These are phyloP conservation scores for Rhodotorula sp. DNA, from an alignment of 1,284 basidiomycete species.

Conservation along the genomic window DNA sequence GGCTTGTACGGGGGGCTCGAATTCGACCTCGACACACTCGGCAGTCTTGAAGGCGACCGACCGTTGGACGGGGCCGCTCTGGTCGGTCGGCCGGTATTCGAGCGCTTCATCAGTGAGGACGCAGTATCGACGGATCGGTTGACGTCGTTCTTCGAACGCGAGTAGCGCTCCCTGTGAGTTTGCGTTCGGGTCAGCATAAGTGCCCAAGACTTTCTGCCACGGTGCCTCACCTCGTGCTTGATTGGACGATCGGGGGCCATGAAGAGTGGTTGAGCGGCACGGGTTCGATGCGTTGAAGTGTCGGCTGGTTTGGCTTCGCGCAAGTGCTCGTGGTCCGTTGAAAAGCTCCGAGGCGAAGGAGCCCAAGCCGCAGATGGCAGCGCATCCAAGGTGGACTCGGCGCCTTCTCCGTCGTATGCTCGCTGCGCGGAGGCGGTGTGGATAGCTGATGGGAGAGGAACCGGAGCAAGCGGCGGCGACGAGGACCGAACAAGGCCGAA, in stretches of 20 bases:
- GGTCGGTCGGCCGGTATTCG: slow-evolving; percentile 27
- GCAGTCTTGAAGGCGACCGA: not conserved
- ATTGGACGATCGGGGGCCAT: too few relatives aligned
- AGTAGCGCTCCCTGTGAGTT: slow-evolving; percentile 16
- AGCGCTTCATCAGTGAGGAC: slow-evolving; percentile 16
- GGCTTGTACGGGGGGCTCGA: not conserved
- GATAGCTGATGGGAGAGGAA: not conserved
- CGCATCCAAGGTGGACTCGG: too few relatives aligned
- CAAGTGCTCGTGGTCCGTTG: not conserved
- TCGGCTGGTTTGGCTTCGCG: not conserved
- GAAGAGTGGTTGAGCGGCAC: not conserved
- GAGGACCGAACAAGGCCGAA: slow-evolving; percentile 4
- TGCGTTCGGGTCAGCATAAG: not conserved
- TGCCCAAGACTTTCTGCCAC: too few relatives aligned
- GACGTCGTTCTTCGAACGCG: not conserved
- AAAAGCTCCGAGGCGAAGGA: too few relatives aligned
- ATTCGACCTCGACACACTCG: slow-evolving; percentile 10
- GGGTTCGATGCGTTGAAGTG: too few relatives aligned
- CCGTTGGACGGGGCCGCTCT: not conserved
- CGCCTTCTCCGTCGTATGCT: too few relatives aligned
- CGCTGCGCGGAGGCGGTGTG: too few relatives aligned
- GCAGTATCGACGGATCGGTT: slow-evolving; percentile 2
- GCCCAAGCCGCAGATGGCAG: too few relatives aligned
- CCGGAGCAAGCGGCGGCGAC: not conserved
- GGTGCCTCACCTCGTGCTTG: too few relatives aligned